Evolutionary conservation across 805 yeast species (phyloP).

Genomic region (Schizosaccharomyces japonicus): DNA sequence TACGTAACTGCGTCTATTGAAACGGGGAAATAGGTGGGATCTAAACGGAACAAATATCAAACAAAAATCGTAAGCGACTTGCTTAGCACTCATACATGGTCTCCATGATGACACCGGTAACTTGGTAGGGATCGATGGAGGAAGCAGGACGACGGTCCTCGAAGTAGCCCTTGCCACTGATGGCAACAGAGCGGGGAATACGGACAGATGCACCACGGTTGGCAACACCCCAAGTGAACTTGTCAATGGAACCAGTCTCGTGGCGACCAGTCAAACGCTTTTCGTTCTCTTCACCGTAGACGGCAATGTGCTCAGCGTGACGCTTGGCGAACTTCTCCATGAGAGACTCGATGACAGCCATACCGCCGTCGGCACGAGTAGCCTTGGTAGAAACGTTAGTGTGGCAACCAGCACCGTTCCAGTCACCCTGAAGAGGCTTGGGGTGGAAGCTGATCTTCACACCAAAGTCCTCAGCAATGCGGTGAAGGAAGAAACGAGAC

Average conservation of each 20-base stretch:
- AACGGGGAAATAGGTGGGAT: background rate
- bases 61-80: background rate
- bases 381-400: conserved; percentile 83
- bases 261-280: conserved; percentile 92
- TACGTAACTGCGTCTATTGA: no score
- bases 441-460: conserved; percentile 98
- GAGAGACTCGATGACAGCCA: conserved; percentile 80
- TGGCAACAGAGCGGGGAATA: conserved; percentile 96
- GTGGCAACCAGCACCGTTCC: conserved; percentile 99
- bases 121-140: conserved; percentile 95
- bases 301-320: conserved; percentile 84
- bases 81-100: conserved; percentile 26
- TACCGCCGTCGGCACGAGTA: conserved; percentile 92
- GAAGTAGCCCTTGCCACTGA: conserved; percentile 93
- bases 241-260: conserved; percentile 86
- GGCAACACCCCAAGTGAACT: conserved; percentile 91
- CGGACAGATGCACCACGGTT: conserved; percentile 98
- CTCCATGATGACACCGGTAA: conserved; percentile 94
- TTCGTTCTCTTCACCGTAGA: conserved; percentile 89
- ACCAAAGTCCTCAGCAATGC: conserved; percentile 97
- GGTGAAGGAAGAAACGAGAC: conserved; percentile 73
- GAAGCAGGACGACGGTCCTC: conserved; percentile 99
- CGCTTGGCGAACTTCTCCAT: conserved; percentile 82
- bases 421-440: conserved; percentile 94
- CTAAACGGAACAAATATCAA: background rate